Evolutionary conservation across 2,329 filamentous ascomycete genomes (phyloP), one percentile per base, ranked within the genome.

Genomic region (Botrytis hyacinthi): DNA sequence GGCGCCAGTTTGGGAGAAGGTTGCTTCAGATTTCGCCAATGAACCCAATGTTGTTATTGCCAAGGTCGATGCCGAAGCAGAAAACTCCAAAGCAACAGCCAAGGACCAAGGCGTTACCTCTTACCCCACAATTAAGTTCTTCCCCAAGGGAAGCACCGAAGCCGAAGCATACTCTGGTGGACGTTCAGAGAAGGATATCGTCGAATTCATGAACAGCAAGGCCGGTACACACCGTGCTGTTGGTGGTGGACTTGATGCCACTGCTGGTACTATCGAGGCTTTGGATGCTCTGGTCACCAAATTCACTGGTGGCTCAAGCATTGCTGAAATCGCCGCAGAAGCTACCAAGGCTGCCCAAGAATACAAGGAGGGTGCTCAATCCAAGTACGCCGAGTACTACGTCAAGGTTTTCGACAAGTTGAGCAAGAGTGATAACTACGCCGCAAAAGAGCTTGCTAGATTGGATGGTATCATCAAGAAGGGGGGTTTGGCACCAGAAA

Each of bases 101-200:
- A 84, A 89, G 81, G 90, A 91, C 70, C 91, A 96, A 81, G 93
- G 91, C 75, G 89, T 99, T 78, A 88, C 88, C 72, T 93, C 92
- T 51, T 99, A 97, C 87, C 96, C 96, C 68, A 99, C 96, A 76
- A 97, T 99, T 87, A 97, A 97, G 86, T 99, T 92, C 89, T 99
- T 98, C 89, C 89, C 94, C 78, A 92, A 92, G 82, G 95, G 94
- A 78, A 93, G 90, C 81, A 92, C 88, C 76, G 90, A 92, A 80
- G 83, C 90, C 63, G 87, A 91, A 79, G 81, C 86, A 63, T 99
- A 98, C 87, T 84, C 86, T 71, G 91, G 92, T 75, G 93, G 88
- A 75, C 95, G 96, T 77, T 86, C 86, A 68, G 94, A 98, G 86
- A 86, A 88, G 65, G 92, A 90, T 77, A 86, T 99, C 60, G 83